These are phyloP conservation scores for Ophidiomyces ophidiicola DNA, from an alignment of 2,329 filamentous ascomycete species.

Conservation along the genomic window DNA sequence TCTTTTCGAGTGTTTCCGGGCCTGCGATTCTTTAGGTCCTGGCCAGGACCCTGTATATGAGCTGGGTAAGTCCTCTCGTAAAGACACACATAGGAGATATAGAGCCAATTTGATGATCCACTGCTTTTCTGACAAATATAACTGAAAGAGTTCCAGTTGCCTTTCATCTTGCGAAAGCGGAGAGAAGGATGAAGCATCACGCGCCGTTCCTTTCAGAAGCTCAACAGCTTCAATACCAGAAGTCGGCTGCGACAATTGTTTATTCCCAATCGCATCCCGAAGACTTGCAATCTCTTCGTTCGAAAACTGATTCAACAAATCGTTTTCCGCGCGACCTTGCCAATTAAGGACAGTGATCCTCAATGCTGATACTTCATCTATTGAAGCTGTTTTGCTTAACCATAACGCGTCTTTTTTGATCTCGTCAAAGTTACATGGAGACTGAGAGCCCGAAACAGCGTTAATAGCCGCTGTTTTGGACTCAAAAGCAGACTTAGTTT, in stretches of 20 bases:
- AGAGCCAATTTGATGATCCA: conserved; percentile 55
- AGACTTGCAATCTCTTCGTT: conserved; percentile 67
- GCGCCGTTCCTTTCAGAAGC: conserved; percentile 22
- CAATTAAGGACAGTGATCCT: conserved; percentile 71
- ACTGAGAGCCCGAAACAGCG: conserved; percentile 54
- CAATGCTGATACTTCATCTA: conserved; percentile 73
- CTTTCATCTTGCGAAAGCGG: conserved; percentile 54
- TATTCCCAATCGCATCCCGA: conserved; percentile 47
- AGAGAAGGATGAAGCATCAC: conserved; percentile 24
- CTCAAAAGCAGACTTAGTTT: conserved; percentile 61
- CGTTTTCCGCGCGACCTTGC: conserved; percentile 63
- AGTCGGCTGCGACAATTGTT: conserved; percentile 13
- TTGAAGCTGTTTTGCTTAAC: conserved; percentile 63
- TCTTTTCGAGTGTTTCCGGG: conserved; percentile 14
- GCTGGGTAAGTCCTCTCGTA: conserved; percentile 18
- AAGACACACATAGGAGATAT: conserved; percentile 28
- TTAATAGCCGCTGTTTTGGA: conserved; percentile 80
- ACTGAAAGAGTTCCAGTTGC: conserved; percentile 54
- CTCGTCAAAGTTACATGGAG: conserved; percentile 59
- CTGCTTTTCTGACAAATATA: conserved; percentile 60
- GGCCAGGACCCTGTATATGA: conserved; percentile 13
- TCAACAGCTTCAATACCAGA: conserved; percentile 20
- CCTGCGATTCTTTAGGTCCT: background rate
- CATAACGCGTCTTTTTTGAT: conserved; percentile 78
- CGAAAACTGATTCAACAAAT: conserved; percentile 59